Evolutionary conservation across 495 filamentous ascomycete species (phyloP).

Genomic region (Xanthoparmelia taractica): DNA sequence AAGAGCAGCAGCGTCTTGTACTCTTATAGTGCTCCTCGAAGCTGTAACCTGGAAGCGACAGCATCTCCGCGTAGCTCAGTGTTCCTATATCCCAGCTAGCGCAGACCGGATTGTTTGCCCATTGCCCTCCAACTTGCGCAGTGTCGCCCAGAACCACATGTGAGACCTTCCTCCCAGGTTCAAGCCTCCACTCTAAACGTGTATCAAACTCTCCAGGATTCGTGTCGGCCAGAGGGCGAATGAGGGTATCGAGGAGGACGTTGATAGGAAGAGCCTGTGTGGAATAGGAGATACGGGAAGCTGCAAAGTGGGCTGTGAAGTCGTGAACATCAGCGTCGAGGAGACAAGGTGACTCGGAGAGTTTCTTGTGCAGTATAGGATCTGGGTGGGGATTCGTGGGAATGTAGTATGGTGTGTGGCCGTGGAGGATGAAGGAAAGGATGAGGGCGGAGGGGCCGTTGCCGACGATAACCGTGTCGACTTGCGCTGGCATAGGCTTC

Average conservation of each 20-base stretch:
- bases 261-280: slow-evolving; percentile 59
- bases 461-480: slow-evolving; percentile 41
- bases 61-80: slow-evolving; percentile 59
- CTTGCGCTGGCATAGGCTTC: slow-evolving; percentile 4
- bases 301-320: slow-evolving; percentile 55
- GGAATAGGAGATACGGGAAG: slow-evolving; percentile 55
- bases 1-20: slow-evolving; percentile 34
- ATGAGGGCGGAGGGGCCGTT: slow-evolving; percentile 62
- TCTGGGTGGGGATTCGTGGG: slow-evolving; percentile 51
- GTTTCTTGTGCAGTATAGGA: slow-evolving; percentile 49
- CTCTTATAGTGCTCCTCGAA: slow-evolving; percentile 48
- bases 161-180: slow-evolving; percentile 45
- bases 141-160: slow-evolving; percentile 54
- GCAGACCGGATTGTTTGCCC: slow-evolving; percentile 50
- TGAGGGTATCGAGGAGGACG: slow-evolving; percentile 54
- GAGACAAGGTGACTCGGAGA: slow-evolving; percentile 36
- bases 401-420: slow-evolving; percentile 54
- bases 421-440: slow-evolving; percentile 60
- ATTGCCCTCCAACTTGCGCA: slow-evolving; percentile 51
- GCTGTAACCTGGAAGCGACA: slow-evolving; percentile 57
- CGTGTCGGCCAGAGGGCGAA: slow-evolving; percentile 57
- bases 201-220: slow-evolving; percentile 43
- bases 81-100: slow-evolving; percentile 52
- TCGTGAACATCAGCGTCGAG: slow-evolving; percentile 41
- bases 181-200: slow-evolving; percentile 50